Evolutionary conservation across 805 yeast species (phyloP), one percentile per base, ranked within the genome.

Genomic region (Candida michaelii): DNA sequence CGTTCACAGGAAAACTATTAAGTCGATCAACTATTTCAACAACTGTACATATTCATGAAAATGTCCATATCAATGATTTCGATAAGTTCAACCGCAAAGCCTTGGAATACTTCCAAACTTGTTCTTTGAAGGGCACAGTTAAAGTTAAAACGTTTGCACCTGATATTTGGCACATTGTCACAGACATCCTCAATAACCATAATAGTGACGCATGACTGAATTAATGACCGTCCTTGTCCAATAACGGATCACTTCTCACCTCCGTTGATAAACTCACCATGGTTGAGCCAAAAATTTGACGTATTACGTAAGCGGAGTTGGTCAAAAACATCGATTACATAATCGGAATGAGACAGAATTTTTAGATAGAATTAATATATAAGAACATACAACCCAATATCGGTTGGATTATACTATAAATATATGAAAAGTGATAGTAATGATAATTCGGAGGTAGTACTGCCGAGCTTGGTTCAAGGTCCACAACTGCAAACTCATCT

Each of bases 61-160:
- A 89, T 52, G 82, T 83, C 1, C 77, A 73, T 27, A 59, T 63
- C 1, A 52, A 52, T 2, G 73, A 71, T 0, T 55, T 85, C 4
- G 64, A 59, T 0, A 24, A 40, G 1, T 66, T 77, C 55, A 35
- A 45, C 12, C 33, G 41, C 1, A 24, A 32, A 5, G 12, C 40
- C 4, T 49, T 55, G 1, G n/a, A 30, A 4, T 10, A 30, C 9
- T 49, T 49, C 31, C 43, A 42, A 3, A 13, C 6, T 13, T 23
- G 42, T 9, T n/a, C 12, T 3, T 24, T 35, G 9, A 5, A 25
- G 3, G 42, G 35, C 5, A 61, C 60, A 9, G 8, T 52, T 1
- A 76, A 68, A 50, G 85, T 89, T 42, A 89, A 88, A 63, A 85
- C 91, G 0, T 88, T 82, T 70, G 95, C 96, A 0, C 96, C 96